Evolutionary conservation across 2,329 filamentous ascomycete genomes (phyloP).

Genomic region (Catunica adiposa): DNA sequence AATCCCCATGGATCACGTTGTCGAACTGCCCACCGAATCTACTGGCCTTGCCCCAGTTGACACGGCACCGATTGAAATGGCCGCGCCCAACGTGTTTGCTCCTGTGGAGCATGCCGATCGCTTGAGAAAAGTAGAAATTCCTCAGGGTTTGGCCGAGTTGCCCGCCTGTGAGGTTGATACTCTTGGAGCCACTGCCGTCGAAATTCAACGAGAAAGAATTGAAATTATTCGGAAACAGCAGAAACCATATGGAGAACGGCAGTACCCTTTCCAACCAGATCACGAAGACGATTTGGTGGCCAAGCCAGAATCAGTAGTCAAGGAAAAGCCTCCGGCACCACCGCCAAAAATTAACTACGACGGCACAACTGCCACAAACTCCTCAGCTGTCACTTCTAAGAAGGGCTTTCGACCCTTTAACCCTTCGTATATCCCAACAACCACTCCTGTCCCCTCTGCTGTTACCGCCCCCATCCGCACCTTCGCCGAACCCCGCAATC

Average conservation of each 20-base stretch:
- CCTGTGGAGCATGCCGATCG: slow-evolving; percentile 20
- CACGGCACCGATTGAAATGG: slow-evolving; percentile 30
- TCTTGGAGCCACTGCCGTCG: background rate
- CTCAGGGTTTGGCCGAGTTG: background rate
- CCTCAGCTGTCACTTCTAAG: background rate
- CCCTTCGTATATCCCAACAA: background rate
- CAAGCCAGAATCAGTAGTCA: no score
- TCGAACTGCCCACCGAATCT: slow-evolving; percentile 31
- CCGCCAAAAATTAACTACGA: background rate
- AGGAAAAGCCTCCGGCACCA: background rate
- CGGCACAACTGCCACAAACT: background rate
- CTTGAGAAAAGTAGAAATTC: background rate
- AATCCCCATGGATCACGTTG: slow-evolving; percentile 29
- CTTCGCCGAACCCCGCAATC: background rate
- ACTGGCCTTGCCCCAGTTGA: slow-evolving; percentile 27
- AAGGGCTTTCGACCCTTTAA: slow-evolving; percentile 8
- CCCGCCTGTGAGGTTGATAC: background rate
- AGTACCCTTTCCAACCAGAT: slow-evolving; percentile 15
- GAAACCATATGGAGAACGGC: slow-evolving; percentile 5
- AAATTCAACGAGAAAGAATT: slow-evolving; percentile 1
- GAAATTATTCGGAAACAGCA: slow-evolving; percentile 2
- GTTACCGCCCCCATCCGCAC: background rate
- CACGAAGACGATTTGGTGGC: background rate
- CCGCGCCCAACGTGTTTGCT: slow-evolving; percentile 23
- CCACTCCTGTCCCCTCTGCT: background rate